Percentiles rank a stretch among this genome's conserved stretches.
Evolutionary conservation across 2,329 filamentous ascomycete genomes (phyloP).

Genomic region (Ophiostoma sp.): DNA sequence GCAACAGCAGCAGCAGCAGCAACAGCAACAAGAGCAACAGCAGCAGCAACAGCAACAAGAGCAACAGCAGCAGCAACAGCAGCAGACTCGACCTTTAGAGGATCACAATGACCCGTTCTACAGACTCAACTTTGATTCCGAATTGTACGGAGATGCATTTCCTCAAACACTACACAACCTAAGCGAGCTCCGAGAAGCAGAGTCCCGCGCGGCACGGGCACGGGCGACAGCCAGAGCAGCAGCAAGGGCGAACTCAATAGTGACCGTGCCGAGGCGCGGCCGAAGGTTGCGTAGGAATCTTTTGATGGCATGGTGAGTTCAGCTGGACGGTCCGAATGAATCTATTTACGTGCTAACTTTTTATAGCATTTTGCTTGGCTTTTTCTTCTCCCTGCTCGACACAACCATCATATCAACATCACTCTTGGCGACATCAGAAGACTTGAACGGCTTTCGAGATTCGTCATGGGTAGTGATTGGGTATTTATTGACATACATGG

Average conservation of each 20-base stretch:
- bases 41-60: neutral
- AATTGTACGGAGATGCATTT: slow-evolving; percentile 21
- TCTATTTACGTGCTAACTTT: neutral
- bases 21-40: neutral
- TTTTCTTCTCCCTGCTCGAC: slow-evolving; percentile 33
- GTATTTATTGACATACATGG: slow-evolving; percentile 34
- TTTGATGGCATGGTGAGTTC: slow-evolving; percentile 28
- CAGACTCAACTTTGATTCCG: slow-evolving; percentile 23
- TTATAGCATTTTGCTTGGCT: slow-evolving; percentile 30
- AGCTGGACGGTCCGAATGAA: neutral
- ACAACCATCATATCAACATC: slow-evolving; percentile 34
- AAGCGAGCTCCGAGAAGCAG: slow-evolving; percentile 24
- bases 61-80: neutral
- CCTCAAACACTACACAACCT: slow-evolving; percentile 24
- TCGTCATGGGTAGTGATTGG: slow-evolving; percentile 32
- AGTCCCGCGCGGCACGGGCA: slow-evolving; percentile 19
- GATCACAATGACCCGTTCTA: slow-evolving; percentile 15
- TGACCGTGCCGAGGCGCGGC: neutral
- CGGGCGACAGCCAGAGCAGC: slow-evolving; percentile 4
- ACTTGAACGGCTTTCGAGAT: slow-evolving; percentile 31
- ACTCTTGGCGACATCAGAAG: slow-evolving; percentile 30
- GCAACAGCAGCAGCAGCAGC: neutral
- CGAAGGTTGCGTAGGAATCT: slow-evolving; percentile 21
- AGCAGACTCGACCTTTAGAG: neutral
- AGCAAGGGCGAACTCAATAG: neutral